A percentile compares a stretch with the other conserved stretches of the same genome.
Conservation (phyloP, 2,329 filamentous ascomycete species). For the Colletotrichum sp. region DNA sequence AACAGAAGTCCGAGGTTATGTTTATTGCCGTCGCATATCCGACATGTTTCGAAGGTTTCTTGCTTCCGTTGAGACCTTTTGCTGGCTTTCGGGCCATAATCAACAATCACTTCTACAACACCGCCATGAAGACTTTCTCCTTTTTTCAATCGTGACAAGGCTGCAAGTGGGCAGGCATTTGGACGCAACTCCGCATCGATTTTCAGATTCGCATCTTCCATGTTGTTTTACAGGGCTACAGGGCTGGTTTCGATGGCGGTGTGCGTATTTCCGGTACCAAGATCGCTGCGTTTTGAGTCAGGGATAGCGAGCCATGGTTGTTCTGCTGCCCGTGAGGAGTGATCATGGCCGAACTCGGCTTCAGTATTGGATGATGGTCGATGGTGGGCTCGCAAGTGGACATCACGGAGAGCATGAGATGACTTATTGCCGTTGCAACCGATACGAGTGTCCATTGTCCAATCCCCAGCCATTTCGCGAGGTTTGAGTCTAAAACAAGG, state of each 20-base stretch:
- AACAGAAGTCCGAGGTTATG: not conserved
- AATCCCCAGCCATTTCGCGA: not conserved
- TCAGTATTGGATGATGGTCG: not conserved
- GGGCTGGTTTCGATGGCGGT: not conserved
- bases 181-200: not conserved
- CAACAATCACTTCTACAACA: not conserved
- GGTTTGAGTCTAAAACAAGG: not conserved
- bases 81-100: not conserved
- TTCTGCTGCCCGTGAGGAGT: not conserved
- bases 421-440: not conserved
- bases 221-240: not conserved
- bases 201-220: not conserved
- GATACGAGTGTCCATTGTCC: not conserved
- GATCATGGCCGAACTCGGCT: not conserved
- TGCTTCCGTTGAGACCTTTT: not conserved
- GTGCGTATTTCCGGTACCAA: not conserved
- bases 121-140: not conserved
- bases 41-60: not conserved
- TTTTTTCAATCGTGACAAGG: not conserved
- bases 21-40: not conserved
- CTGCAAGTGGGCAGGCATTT: not conserved
- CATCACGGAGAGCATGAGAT: not conserved
- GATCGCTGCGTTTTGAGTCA: not conserved
- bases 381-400: not conserved
- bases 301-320: not conserved